Base-by-base conservation (phyloP, 768 basidiomycete species). In the Termitomyces sp. region DNA sequence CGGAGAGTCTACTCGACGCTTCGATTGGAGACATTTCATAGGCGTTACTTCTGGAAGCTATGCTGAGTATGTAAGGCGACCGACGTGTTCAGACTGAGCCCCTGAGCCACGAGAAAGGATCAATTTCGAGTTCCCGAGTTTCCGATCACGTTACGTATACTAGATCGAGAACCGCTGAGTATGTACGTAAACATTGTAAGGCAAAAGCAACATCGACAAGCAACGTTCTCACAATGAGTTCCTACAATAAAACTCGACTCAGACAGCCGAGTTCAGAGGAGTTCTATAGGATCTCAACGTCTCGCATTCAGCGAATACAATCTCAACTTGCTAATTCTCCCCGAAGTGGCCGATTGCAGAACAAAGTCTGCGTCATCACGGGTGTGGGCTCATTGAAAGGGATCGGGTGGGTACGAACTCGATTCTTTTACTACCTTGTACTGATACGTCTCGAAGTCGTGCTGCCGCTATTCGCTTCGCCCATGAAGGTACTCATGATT, bases 311-410 rank as follows among this genome's bases (percentile, higher is more conserved):
- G 51, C 80, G 79, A 63, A 83, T 94, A 54, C 84, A 86, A 67
- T 75, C 80, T 0, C 91, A 93, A 57, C 76, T 94, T 38, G 67
- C 76, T 43, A 74, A 69, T 28, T 64, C 81, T 21, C 75, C 84
- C 31, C 78, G 85, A 42, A 71, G 75, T 30, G 74, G 71, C 19
- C 78, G 84, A 63, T 77, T 95, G 60, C 78, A 77, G 66, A 84
- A 78, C 60, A 95, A 93, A 69, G 90, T 94, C 26, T 91, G 87
- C 63, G 78, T 96, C 55, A 81, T 96, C 63, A 96, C 94, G 0
- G 94, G 94, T 17, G 92, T 87, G 31, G 88, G 89, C 31, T 94
- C 91, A 19, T 66, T 88, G 62, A 86, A 87, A 67, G 94, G 94
- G 17, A 97, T 97, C 58, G 94, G 94, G 87, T 94, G 71, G 62